Evolutionary conservation across 495 filamentous ascomycete species (phyloP).

Genomic region (Lepidopterella palustris): DNA sequence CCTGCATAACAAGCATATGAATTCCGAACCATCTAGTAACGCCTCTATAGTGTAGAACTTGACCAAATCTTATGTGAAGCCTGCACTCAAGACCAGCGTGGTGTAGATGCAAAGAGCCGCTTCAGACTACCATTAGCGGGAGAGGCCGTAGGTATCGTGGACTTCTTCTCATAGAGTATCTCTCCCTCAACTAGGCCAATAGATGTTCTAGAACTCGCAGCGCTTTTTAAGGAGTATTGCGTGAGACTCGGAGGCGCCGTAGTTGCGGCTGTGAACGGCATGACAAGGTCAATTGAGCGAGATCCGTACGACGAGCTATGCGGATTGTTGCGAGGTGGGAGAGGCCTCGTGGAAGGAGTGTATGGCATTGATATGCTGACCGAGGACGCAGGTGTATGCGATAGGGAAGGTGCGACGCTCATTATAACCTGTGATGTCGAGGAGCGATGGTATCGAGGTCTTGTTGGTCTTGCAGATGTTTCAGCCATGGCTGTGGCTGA

Average conservation of each 20-base stretch:
- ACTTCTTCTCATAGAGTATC: constrained; percentile 25
- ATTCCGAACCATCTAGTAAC: not conserved
- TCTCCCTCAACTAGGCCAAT: constrained; percentile 11
- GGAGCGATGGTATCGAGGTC: constrained; percentile 26
- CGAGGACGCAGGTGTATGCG: constrained; percentile 35
- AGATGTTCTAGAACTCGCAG: constrained; percentile 20
- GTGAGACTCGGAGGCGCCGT: constrained; percentile 19
- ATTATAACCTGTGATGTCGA: constrained; percentile 20
- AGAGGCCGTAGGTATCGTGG: constrained; percentile 16
- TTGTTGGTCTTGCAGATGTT: constrained; percentile 8
- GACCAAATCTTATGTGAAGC: not conserved
- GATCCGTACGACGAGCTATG: constrained; percentile 23
- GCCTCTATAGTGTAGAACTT: not conserved
- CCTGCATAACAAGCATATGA: not conserved
- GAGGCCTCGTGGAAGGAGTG: constrained; percentile 25
- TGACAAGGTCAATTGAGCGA: constrained; percentile 33
- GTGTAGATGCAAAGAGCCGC: constrained; percentile 26
- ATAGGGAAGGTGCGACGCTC: constrained; percentile 31
- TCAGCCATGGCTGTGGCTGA: constrained; percentile 12
- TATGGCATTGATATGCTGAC: constrained; percentile 28
- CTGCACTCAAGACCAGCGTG: not conserved
- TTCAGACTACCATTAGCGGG: constrained; percentile 29
- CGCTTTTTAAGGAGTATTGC: constrained; percentile 24
- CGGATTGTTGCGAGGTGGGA: constrained; percentile 32
- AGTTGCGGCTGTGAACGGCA: constrained; percentile 18